Conservation (phyloP, 495 filamentous ascomycete species). For the Cryomyces antarcticus region DNA sequence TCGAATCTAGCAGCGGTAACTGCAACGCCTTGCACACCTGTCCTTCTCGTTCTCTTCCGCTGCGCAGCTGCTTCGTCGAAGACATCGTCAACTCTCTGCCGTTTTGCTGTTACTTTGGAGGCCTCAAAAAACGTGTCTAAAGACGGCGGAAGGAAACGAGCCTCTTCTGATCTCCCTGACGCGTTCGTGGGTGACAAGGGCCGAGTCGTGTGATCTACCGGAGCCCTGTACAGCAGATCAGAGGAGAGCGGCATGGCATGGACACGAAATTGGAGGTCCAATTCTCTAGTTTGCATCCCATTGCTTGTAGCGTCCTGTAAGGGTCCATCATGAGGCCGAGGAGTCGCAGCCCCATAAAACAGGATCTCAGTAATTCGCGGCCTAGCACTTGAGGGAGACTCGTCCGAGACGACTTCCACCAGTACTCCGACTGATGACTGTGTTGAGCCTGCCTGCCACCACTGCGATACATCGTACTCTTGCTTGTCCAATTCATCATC, state of each 20-base stretch:
- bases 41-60: slow-evolving; percentile 30
- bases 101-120: slow-evolving; percentile 22
- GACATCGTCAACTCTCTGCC: slow-evolving; percentile 31
- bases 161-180: slow-evolving; percentile 1
- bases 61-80: slow-evolving; percentile 41
- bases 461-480: slow-evolving; percentile 1
- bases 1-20: slow-evolving; percentile 28
- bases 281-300: slow-evolving; percentile 1
- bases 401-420: slow-evolving; percentile 1
- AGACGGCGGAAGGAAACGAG: slow-evolving; percentile 8
- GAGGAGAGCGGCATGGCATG: slow-evolving; percentile 23
- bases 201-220: slow-evolving; percentile 2
- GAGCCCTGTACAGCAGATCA: slow-evolving; percentile 8
- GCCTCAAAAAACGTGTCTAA: slow-evolving; percentile 1
- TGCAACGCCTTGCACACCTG: slow-evolving; percentile 34
- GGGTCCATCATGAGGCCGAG: slow-evolving; percentile 5
- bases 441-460: slow-evolving; percentile 7
- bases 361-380: slow-evolving; percentile 30
- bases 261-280: slow-evolving; percentile 5
- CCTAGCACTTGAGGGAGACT: neutral
- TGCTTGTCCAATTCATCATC: neutral
- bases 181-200: neutral
- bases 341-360: slow-evolving; percentile 20
- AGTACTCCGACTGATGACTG: slow-evolving; percentile 12
- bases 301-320: slow-evolving; percentile 25